Evolutionary conservation across 129 eudicot species (phyloP).

Genomic region (Scalesia atractyloides): DNA sequence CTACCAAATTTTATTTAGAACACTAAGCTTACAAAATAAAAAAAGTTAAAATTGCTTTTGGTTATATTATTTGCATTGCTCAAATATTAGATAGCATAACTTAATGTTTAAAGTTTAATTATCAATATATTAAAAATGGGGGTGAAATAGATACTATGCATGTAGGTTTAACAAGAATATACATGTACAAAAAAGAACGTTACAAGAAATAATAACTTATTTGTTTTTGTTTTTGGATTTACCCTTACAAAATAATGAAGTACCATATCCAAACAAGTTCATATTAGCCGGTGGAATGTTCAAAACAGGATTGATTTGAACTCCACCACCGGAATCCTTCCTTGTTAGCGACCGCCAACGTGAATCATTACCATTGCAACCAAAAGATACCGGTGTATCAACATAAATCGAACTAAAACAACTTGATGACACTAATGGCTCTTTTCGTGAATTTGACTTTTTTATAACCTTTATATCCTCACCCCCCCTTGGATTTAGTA

Average conservation of each 20-base stretch:
- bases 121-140: neutral
- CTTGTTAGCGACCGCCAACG: constrained; percentile 35
- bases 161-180: neutral
- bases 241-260: constrained; percentile 63
- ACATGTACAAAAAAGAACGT: neutral
- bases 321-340: constrained; percentile 38
- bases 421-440: constrained; percentile 25
- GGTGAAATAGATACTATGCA: neutral
- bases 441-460: constrained; percentile 49
- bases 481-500: constrained; percentile 36
- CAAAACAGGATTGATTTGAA: constrained; percentile 58
- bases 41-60: too few species aligned
- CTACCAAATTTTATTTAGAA: too few species aligned
- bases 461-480: constrained; percentile 24
- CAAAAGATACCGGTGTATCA: neutral
- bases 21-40: too few species aligned
- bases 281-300: constrained; percentile 61
- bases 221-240: constrained; percentile 60
- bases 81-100: neutral
- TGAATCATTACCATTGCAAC: constrained; percentile 28
- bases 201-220: constrained; percentile 30
- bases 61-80: too few species aligned
- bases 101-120: neutral
- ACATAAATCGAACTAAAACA: constrained; percentile 26
- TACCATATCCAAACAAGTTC: constrained; percentile 62